Conservation (phyloP, 306 rosid species). For the Glycyrrhiza uralensis region DNA sequence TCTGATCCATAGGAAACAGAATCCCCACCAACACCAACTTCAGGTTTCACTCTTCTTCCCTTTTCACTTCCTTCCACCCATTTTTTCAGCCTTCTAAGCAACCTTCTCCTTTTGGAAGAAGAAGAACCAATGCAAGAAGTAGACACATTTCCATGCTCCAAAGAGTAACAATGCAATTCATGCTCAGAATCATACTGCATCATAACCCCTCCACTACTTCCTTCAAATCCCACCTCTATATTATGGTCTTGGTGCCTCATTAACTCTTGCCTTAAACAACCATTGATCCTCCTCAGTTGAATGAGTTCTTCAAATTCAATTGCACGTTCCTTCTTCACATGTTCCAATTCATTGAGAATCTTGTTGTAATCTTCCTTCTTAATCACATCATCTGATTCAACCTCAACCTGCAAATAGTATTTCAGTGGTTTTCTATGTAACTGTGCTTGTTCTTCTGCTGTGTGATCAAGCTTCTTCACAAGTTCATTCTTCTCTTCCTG, state of each 20-base stretch:
- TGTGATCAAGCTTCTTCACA: conserved; percentile 41
- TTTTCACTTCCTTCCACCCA: conserved; percentile 64
- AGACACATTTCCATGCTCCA: conserved; percentile 28
- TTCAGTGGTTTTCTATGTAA: conserved; percentile 17
- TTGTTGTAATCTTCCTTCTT: conserved; percentile 39
- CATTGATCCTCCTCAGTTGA: conserved; percentile 49
- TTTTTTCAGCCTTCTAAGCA: conserved; percentile 43
- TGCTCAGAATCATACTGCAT: conserved; percentile 35
- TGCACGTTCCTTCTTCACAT: conserved; percentile 42
- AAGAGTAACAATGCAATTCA: conserved; percentile 30
- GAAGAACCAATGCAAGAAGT: conserved; percentile 12
- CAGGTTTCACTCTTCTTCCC: conserved; percentile 42
- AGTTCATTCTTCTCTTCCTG: conserved; percentile 50
- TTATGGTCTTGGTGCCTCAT: conserved; percentile 34
- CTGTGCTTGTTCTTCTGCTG: conserved; percentile 31
- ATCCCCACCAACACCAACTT: conserved; percentile 29
- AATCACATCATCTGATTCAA: conserved; percentile 36
- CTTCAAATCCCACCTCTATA: conserved; percentile 31
- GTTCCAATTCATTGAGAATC: conserved; percentile 44
- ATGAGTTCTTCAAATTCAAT: conserved; percentile 38
- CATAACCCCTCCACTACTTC: conserved; percentile 14
- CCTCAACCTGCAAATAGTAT: conserved; percentile 39
- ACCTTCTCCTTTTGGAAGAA: conserved; percentile 37
- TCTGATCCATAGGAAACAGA: conserved; percentile 28
- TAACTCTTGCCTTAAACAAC: conserved; percentile 47